Evolutionary conservation across 805 yeast species (phyloP).

Genomic region (Sugiyamaella floridensis): DNA sequence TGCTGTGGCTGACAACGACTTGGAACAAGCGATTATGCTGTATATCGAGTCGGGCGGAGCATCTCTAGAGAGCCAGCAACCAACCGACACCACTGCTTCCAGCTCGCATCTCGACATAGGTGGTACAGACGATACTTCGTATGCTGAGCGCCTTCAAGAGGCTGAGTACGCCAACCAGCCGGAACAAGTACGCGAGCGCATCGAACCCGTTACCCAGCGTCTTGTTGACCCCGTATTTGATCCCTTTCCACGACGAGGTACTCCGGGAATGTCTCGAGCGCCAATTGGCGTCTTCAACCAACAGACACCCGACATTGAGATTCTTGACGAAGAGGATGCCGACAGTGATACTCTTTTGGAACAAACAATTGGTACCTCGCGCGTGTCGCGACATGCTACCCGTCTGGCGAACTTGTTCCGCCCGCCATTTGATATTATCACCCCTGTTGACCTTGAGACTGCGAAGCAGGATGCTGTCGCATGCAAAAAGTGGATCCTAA

Average conservation of each 20-base stretch:
- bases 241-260: constrained; percentile 4
- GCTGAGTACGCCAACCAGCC: constrained; percentile 23
- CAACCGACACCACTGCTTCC: constrained; percentile 4
- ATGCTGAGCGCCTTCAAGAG: constrained; percentile 23
- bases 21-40: constrained; percentile 79
- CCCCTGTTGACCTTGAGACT: constrained; percentile 56
- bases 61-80: constrained; percentile 22
- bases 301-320: constrained; percentile 29
- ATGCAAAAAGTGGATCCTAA: constrained; percentile 69
- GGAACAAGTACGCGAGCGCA: constrained; percentile 54
- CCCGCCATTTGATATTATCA: constrained; percentile 90
- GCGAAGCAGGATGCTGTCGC: constrained; percentile 65
- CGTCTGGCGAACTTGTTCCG: constrained; percentile 76
- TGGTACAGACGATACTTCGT: constrained; percentile 15
- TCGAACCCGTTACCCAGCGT: constrained; percentile 72
- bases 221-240: constrained; percentile 45
- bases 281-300: constrained; percentile 50
- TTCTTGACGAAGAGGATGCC: constrained; percentile 22
- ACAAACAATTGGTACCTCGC: constrained; percentile 25
- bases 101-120: constrained; percentile 6
- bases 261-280: constrained; percentile 11
- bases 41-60: constrained; percentile 57
- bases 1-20: constrained; percentile 66
- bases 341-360: constrained; percentile 23
- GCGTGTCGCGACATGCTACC: constrained; percentile 47